These are phyloP conservation scores for Pyropia yezoensis DNA, from an alignment of 23 red algal species.

Conservation along the genomic window DNA sequence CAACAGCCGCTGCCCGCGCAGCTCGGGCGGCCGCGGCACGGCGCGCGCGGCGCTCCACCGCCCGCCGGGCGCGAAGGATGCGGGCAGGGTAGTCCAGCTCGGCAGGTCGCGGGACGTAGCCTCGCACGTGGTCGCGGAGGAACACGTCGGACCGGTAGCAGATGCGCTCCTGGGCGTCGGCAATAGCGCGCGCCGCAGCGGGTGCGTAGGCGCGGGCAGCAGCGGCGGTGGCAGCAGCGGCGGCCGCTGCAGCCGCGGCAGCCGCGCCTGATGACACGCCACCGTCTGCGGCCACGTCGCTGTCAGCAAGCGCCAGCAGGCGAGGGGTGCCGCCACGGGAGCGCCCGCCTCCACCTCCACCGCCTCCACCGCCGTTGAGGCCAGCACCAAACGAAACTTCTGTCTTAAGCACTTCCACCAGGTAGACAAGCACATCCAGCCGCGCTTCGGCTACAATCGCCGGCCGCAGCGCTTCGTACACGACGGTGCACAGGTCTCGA, in stretches of 20 bases:
- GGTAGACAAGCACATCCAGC: constrained; percentile 70
- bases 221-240: no score
- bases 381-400: constrained; percentile 21
- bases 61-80: constrained; percentile 10
- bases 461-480: constrained; percentile 59
- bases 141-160: constrained; percentile 79
- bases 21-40: no score
- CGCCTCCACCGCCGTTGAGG: no score
- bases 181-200: constrained; percentile 44
- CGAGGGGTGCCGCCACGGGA: no score
- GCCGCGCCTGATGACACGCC: neutral
- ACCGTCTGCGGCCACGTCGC: constrained; percentile 35
- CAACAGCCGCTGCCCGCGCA: no score
- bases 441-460: constrained; percentile 61
- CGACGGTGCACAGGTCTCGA: constrained; percentile 24
- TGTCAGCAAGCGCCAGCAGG: constrained; percentile 6
- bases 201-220: constrained; percentile 37
- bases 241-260: no score
- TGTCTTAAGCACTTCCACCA: constrained; percentile 66
- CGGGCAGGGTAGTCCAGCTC: constrained; percentile 59
- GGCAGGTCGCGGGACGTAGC: constrained; percentile 41
- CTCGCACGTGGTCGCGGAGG: constrained; percentile 63
- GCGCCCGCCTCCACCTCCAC: no score
- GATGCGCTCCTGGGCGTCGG: constrained; percentile 85
- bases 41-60: no score